Evolutionary conservation across 441 rosid genomes (phyloP).

Genomic region (Hypseocharis bilobata): DNA sequence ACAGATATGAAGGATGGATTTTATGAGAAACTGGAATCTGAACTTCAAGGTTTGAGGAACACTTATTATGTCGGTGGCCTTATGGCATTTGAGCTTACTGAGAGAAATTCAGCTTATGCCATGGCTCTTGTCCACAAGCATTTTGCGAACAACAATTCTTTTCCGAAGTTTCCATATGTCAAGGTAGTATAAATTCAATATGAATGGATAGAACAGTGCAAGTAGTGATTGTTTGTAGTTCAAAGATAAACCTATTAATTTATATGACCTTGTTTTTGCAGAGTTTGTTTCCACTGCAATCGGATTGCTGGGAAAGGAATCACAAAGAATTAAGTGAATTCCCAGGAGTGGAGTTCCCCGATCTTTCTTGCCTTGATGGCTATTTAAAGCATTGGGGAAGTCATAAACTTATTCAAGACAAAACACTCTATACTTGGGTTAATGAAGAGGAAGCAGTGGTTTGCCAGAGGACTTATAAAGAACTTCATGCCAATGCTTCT

Average conservation of each 20-base stretch:
- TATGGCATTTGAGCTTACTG: slow-evolving; percentile 63
- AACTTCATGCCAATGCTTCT: slow-evolving; percentile 44
- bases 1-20: slow-evolving; percentile 67
- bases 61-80: slow-evolving; percentile 65
- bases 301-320: slow-evolving; percentile 20
- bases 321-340: slow-evolving; percentile 34
- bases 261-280: slow-evolving; percentile 23
- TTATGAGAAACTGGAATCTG: slow-evolving; percentile 42
- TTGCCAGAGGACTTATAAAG: slow-evolving; percentile 40
- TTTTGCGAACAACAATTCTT: slow-evolving; percentile 37
- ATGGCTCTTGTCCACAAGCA: slow-evolving; percentile 56
- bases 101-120: slow-evolving; percentile 61
- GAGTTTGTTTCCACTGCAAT: slow-evolving; percentile 42
- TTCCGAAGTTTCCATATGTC: slow-evolving; percentile 41
- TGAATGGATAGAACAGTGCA: background rate
- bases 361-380: slow-evolving; percentile 42
- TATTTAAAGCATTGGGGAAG: slow-evolving; percentile 60
- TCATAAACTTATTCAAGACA: slow-evolving; percentile 27
- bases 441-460: slow-evolving; percentile 40
- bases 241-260: slow-evolving; percentile 4
- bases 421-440: slow-evolving; percentile 50
- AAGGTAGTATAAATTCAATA: slow-evolving; percentile 33
- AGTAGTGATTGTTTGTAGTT: background rate
- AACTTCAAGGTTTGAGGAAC: slow-evolving; percentile 52
- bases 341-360: slow-evolving; percentile 47